Percentiles rank a stretch among this genome's conserved stretches.
phyloP scores from a whole-genome alignment of 768 basidiomycete genomes.

The Leccinum longicurvipes region DNA sequence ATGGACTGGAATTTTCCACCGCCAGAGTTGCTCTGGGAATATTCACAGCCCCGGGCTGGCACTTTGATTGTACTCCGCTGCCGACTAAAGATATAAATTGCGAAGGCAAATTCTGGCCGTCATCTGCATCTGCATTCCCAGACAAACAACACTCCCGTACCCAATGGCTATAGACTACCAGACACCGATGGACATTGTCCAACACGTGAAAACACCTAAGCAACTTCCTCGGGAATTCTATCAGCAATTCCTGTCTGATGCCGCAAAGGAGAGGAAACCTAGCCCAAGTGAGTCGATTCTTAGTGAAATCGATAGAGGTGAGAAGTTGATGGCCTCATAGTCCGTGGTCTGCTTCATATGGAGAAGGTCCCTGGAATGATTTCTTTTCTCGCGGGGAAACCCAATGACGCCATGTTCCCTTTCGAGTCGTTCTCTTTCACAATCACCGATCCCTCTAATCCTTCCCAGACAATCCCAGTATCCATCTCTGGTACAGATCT shows the following conservation, averaged over 20 bases:
- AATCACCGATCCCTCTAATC: slow-evolving; percentile 47
- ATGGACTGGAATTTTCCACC: neutral
- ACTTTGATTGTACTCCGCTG: neutral
- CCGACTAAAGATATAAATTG: neutral
- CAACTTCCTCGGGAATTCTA: slow-evolving; percentile 55
- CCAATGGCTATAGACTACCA: slow-evolving; percentile 7
- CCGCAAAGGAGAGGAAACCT: slow-evolving; percentile 59
- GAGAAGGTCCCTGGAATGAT: slow-evolving; percentile 78
- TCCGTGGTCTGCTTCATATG: slow-evolving; percentile 69
- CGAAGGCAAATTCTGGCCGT: neutral
- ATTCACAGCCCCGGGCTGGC: neutral
- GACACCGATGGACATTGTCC: neutral
- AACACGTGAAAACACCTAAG: neutral
- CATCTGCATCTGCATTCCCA: neutral
- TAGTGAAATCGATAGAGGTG: neutral
- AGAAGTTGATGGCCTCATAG: slow-evolving; percentile 31
- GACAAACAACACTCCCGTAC: neutral
- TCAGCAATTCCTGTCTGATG: slow-evolving; percentile 53
- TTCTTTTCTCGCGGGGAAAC: slow-evolving; percentile 87
- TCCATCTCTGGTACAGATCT: slow-evolving; percentile 59
- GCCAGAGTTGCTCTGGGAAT: neutral
- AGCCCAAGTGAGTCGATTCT: slow-evolving; percentile 52
- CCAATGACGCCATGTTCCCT: slow-evolving; percentile 88
- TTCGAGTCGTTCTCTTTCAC: slow-evolving; percentile 76
- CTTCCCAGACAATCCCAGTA: slow-evolving; percentile 44